These are phyloP conservation scores for Plasmodium fragile DNA, from an alignment of 169 alveolate species.

Conservation along the genomic window DNA sequence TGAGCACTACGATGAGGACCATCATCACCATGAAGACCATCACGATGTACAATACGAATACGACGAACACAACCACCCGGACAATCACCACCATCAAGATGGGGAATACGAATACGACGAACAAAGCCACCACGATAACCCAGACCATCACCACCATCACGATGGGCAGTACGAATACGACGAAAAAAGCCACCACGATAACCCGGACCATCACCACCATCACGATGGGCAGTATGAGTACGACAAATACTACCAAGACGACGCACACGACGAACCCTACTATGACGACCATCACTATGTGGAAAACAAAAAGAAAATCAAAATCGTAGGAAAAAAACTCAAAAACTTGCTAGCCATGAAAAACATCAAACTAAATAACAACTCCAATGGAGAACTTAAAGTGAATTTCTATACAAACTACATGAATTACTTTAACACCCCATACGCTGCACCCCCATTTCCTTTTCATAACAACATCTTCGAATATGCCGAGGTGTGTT, in stretches of 20 bases:
- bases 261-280: neutral
- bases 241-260: too few relatives aligned
- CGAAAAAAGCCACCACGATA: neutral
- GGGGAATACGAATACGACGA: neutral
- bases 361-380: conserved; percentile 23
- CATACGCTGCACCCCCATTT: neutral
- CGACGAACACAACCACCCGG: neutral
- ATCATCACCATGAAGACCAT: neutral
- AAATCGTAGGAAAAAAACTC: conserved; percentile 1
- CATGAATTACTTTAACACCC: conserved; percentile 29
- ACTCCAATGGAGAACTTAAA: conserved; percentile 35
- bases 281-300: neutral
- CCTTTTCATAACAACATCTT: neutral
- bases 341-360: conserved; percentile 19
- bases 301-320: neutral
- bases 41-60: neutral
- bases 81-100: neutral
- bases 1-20: too few relatives aligned
- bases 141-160: neutral
- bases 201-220: neutral
- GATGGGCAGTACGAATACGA: neutral
- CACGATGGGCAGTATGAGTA: too few relatives aligned
- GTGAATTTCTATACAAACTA: conserved; percentile 32
- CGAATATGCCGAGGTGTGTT: neutral
- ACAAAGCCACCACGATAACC: neutral